Conservation (phyloP, 2,329 filamentous ascomycete genomes). For the Neodidymelliopsis sp. region DNA sequence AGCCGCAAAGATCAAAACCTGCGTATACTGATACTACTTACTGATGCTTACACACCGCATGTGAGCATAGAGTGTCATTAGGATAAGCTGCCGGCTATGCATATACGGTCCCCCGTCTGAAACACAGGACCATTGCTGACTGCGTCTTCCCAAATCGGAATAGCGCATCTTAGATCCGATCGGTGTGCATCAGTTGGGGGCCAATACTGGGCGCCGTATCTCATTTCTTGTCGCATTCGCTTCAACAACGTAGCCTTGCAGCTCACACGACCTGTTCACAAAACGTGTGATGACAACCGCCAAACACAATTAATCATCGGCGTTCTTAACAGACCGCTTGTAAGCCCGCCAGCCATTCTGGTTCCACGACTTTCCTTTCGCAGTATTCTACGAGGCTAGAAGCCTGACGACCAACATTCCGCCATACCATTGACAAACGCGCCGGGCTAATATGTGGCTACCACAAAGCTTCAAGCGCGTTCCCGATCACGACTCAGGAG, state of each 20-base stretch:
- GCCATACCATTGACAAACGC: background rate
- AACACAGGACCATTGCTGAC: conserved; percentile 1
- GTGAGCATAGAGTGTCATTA: too few species aligned
- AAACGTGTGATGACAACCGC: background rate
- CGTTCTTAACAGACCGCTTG: too few species aligned
- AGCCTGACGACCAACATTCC: background rate
- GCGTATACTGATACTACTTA: too few species aligned
- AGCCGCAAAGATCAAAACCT: too few species aligned
- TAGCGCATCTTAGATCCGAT: background rate
- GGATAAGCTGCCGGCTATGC: too few species aligned
- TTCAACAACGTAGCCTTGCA: background rate
- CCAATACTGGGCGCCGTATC: conserved; percentile 8
- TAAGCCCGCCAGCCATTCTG: too few species aligned
- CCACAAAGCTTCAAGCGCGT: conserved; percentile 15
- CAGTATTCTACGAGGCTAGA: background rate
- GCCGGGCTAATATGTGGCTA: conserved; percentile 5
- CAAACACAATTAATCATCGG: background rate
- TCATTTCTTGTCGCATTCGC: background rate
- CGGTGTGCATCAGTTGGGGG: conserved; percentile 2
- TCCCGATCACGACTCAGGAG: conserved; percentile 10
- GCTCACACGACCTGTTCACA: background rate
- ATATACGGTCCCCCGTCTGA: too few species aligned
- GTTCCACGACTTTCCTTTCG: background rate
- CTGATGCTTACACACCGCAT: too few species aligned
- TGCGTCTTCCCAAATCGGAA: background rate